Percentiles rank a stretch among this genome's conserved stretches.
phyloP scores from a whole-genome alignment of 2,329 filamentous ascomycete species.

The Acephala macrosclerotiorum region DNA sequence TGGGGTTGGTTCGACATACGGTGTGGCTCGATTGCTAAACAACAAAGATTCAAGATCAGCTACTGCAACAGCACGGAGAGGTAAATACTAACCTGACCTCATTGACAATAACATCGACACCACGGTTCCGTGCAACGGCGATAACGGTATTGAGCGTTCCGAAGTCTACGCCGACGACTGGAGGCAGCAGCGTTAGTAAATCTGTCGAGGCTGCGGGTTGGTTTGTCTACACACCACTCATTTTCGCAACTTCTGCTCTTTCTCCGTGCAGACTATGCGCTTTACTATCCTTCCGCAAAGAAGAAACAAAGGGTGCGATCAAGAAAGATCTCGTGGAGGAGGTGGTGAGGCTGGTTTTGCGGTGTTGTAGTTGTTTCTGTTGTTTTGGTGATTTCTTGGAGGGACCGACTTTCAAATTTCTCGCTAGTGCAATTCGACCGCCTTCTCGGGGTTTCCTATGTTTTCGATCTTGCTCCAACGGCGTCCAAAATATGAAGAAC shows the following conservation, averaged over 20 bases:
- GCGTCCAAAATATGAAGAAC: not conserved
- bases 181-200: conserved; percentile 29
- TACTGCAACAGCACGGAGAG: not conserved
- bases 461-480: not conserved
- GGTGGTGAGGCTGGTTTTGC: conserved; percentile 1
- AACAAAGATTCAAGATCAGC: conserved; percentile 1
- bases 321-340: not conserved
- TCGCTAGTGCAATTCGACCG: not conserved
- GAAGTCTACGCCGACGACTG: conserved; percentile 69
- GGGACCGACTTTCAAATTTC: not conserved
- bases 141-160: conserved; percentile 97
- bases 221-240: conserved; percentile 37
- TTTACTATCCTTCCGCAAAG: not conserved
- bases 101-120: conserved; percentile 85
- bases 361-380: conserved; percentile 2
- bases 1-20: conserved; percentile 68
- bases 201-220: conserved; percentile 11
- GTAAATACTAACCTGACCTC: conserved; percentile 1
- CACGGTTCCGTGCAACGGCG: conserved; percentile 96
- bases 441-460: not conserved
- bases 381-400: not conserved
- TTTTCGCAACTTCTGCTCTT: conserved; percentile 28
- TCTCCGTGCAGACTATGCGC: not conserved
- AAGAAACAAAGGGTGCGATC: conserved; percentile 4
- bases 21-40: conserved; percentile 77